Evolutionary conservation across 345 rosid species (phyloP).

Genomic region (Dipteronia sinensis): DNA sequence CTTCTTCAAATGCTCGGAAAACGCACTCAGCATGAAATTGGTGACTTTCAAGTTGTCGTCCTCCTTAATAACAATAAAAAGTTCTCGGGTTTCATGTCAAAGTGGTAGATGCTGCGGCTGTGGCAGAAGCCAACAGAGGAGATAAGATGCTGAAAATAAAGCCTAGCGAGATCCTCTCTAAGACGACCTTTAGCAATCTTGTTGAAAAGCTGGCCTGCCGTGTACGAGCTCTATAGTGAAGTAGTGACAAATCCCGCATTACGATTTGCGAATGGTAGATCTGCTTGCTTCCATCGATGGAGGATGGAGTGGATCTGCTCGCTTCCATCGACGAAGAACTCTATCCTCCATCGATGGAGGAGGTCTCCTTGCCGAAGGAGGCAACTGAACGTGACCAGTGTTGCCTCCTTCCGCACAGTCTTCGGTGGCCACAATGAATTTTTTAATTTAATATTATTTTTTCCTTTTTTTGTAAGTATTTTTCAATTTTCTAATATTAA

Average conservation of each 20-base stretch:
- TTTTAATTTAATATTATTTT: too few species aligned
- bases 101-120: conserved; percentile 86
- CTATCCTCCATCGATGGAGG: too few species aligned
- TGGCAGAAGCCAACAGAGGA: conserved; percentile 91
- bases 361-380: too few species aligned
- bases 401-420: too few species aligned
- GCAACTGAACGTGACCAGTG: too few species aligned
- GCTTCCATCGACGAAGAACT: too few species aligned
- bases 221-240: conserved; percentile 90
- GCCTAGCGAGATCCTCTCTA: conserved; percentile 69
- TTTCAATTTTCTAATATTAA: too few species aligned
- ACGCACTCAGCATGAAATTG: conserved; percentile 81
- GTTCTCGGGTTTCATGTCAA: conserved; percentile 88
- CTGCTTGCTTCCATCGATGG: too few species aligned
- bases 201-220: conserved; percentile 84
- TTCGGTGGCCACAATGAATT: too few species aligned
- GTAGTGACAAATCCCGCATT: conserved; percentile 27
- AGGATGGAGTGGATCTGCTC: too few species aligned
- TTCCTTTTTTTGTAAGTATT: too few species aligned
- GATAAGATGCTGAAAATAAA: conserved; percentile 78
- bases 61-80: conserved; percentile 65
- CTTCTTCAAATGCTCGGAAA: conserved; percentile 70
- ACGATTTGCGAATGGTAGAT: too few species aligned
- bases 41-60: conserved; percentile 80
- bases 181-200: conserved; percentile 67